These are phyloP conservation scores for Erodium chrysanthum DNA, from an alignment of 441 rosid species.

Conservation along the genomic window DNA sequence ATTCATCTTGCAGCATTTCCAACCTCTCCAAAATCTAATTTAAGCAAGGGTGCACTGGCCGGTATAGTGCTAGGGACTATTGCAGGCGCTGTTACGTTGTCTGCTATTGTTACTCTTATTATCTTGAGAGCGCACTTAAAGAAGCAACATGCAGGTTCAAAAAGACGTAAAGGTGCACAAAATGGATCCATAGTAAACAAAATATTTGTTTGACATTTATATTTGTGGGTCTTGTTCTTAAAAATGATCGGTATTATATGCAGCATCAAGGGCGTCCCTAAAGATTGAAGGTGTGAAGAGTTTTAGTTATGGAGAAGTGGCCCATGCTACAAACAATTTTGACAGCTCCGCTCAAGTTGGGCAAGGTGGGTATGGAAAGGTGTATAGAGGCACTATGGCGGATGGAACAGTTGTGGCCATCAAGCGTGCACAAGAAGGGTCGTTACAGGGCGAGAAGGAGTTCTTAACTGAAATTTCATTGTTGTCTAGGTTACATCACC, in stretches of 20 bases:
- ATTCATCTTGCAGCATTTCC: slow-evolving; percentile 31
- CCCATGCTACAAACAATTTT: slow-evolving; percentile 66
- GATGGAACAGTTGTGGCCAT: slow-evolving; percentile 70
- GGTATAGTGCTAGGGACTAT: slow-evolving; percentile 61
- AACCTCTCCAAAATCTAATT: slow-evolving; percentile 26
- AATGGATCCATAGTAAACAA: too few species aligned
- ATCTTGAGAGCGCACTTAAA: slow-evolving; percentile 42
- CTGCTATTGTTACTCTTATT: slow-evolving; percentile 56
- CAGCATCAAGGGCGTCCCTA: slow-evolving; percentile 53
- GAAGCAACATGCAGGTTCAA: slow-evolving; percentile 35
- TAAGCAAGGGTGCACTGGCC: slow-evolving; percentile 52
- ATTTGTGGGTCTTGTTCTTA: slow-evolving; percentile 15
- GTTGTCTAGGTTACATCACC: slow-evolving; percentile 82
- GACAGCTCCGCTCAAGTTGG: slow-evolving; percentile 61
- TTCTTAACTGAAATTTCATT: slow-evolving; percentile 80
- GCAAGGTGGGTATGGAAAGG: slow-evolving; percentile 94
- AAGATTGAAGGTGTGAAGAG: slow-evolving; percentile 81
- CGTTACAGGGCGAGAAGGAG: slow-evolving; percentile 86
- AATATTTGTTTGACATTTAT: background rate
- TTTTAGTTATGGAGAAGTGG: slow-evolving; percentile 65
- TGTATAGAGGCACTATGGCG: slow-evolving; percentile 58
- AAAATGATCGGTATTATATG: slow-evolving; percentile 16
- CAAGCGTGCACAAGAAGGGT: slow-evolving; percentile 86
- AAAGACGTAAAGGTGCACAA: slow-evolving; percentile 31
- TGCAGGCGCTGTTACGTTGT: slow-evolving; percentile 61